A percentile compares a stretch with the other conserved stretches of the same genome.
Conservation (phyloP, 2,329 filamentous ascomycete genomes). For the Zymoseptoria brevis region DNA sequence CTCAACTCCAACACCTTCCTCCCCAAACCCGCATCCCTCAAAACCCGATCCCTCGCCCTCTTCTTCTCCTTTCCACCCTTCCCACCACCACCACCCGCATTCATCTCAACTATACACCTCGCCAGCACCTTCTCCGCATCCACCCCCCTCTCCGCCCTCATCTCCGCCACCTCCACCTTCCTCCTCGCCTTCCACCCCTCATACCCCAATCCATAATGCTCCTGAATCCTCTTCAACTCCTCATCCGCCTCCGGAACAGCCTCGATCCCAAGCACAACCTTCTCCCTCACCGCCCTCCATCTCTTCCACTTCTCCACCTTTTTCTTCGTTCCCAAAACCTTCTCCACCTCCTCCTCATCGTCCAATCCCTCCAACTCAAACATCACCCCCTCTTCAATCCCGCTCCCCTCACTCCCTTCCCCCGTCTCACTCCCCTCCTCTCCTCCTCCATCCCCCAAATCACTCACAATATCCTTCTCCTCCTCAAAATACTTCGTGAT, state of each 20-base stretch:
- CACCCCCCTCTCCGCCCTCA: conserved; percentile 12
- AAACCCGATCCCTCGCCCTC: conserved; percentile 72
- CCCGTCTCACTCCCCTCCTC: conserved; percentile 5
- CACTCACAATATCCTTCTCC: conserved; percentile 56
- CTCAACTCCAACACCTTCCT: conserved; percentile 67
- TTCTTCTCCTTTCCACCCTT: conserved; percentile 57
- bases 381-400: neutral
- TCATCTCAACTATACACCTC: no score
- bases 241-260: conserved; percentile 18
- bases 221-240: conserved; percentile 25
- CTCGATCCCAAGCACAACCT: conserved; percentile 25
- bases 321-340: conserved; percentile 25
- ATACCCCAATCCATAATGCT: conserved; percentile 24
- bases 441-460: conserved; percentile 18
- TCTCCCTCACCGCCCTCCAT: conserved; percentile 18
- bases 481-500: conserved; percentile 84
- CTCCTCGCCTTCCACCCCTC: conserved; percentile 25
- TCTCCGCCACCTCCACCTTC: conserved; percentile 19
- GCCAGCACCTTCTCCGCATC: conserved; percentile 1
- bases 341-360: conserved; percentile 15
- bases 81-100: neutral
- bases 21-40: conserved; percentile 63
- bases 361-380: conserved; percentile 15
- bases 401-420: neutral
- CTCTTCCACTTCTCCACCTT: conserved; percentile 23